Base-by-base conservation (phyloP, 208 protist genomes). In the Herpetomonas muscarum region DNA sequence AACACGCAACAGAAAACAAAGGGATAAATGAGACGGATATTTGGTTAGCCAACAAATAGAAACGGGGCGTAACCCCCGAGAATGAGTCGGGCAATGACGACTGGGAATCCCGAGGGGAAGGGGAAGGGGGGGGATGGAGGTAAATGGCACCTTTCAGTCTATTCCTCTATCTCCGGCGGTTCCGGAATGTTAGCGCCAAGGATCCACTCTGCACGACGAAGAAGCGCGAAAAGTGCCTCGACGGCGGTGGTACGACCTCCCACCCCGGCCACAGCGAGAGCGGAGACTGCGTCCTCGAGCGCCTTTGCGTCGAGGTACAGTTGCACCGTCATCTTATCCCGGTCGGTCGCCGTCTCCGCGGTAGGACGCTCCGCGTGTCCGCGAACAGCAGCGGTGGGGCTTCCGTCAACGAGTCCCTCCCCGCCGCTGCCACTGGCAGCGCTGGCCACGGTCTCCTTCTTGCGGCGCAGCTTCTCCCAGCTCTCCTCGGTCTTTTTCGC, bases 311-410 rank as follows among this genome's bases (percentile, higher is more conserved):
- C 89, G 50, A 92, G 61, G 57, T 82, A 84, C 3, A 96, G 69
- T 64, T 96, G 89, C 26, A 92, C 46, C 28, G 75, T 78, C 83
- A 96, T 93, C 56, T 92, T 93, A 61, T 96, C 89, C 31, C 81
- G 74, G 49, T 93, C 86, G 12, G 81, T 80, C n/a, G 78, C 77
- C 15, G 78, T 81, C 34, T 89, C 85, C 19, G 67, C 46, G 0
- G 73, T 80, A 6, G 66, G 71, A 12, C 77, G 71, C 28, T 53
- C 49, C 12, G 28, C 39, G 41, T 22, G 3, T 39, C 49, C 26
- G 49, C 3, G n/a, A n/a, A 47, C 24, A 21, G 10, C 36, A 32
- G 31, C 24, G 37, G 17, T 55, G 37, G 7, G 13, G 37, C 25
- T 9, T 42, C 25, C 31, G 31, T 50, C 19, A 57, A 22, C 6